Base-by-base conservation (phyloP, 2,329 filamentous ascomycete genomes). In the Rutstroemia sp. region DNA sequence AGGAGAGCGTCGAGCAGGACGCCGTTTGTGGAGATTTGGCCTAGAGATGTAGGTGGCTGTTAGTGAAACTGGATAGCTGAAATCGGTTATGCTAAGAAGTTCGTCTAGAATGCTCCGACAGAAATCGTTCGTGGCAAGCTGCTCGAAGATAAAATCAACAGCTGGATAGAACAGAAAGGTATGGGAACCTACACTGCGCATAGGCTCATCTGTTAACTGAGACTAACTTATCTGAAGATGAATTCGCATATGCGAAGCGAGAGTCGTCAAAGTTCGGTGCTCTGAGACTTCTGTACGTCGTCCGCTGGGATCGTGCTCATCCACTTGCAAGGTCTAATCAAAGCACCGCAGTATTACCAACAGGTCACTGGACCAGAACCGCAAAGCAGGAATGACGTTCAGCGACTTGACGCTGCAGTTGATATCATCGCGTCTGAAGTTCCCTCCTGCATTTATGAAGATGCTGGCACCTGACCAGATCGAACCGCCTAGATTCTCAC, bases 381-480 rank as follows among this genome's bases (percentile, higher is more conserved):
- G 23, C 3, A 52, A 45, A 45, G 39, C 41, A 34, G 50, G 50
- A 1, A 52, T 52, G 50, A 52, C 38, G 10, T 52, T 52, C 27
- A 37, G 41, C 37, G 27, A 52, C 44, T 14, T 12, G 19, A 52
- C 41, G 2, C 38, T 52, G 7, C 39, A 45, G 34, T n/a, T 10
- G 10, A 46, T 52, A 6, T 12, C 42, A 19, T n/a, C 7, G 5
- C 50, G 17, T 9, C 50, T 52, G 21, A 39, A 45, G 34, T 19
- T 52, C 2, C 50, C 50, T 10, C 5, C 50, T 1, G 50, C 50
- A 12, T 46, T 52, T 52, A 4, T 19, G 16, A 39, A 52, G n/a
- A 52, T 52, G 50, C 19, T 52, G 23, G 50, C 50, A n/a, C 50
- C 41, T 14, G 50, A 52, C 7, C 50, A 52, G 12, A 52, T 52